Evolutionary conservation across 164 flowering plant genomes (phyloP).

Genomic region (Akebia trifoliata): DNA sequence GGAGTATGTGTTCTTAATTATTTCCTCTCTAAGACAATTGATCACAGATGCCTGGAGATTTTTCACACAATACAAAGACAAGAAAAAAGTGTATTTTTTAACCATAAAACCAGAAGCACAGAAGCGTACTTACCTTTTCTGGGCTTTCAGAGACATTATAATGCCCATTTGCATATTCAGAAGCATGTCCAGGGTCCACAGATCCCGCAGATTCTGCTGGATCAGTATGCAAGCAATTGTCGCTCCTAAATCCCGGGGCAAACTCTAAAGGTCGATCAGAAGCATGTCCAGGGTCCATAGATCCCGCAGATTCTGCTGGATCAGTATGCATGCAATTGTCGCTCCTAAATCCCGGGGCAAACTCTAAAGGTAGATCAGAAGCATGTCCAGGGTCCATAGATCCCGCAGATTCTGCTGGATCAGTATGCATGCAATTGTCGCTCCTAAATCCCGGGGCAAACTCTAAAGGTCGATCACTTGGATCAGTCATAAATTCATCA

Average conservation of each 20-base stretch:
- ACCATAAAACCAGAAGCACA: not conserved
- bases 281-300: too few species aligned
- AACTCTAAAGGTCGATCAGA: conserved; percentile 50
- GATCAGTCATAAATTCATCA: conserved; percentile 30
- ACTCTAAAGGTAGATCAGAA: conserved; percentile 49
- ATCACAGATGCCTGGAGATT: conserved; percentile 79
- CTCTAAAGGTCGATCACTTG: conserved; percentile 59
- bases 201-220: too few species aligned
- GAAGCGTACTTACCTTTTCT: conserved; percentile 57
- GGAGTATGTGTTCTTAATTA: conserved; percentile 70
- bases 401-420: conserved; percentile 37
- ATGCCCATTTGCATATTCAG: conserved; percentile 62
- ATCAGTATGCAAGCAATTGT: too few species aligned
- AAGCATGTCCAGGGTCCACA: conserved; percentile 36
- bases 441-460: conserved; percentile 54
- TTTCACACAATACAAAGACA: conserved; percentile 7
- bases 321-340: conserved; percentile 36
- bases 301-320: too few species aligned
- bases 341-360: conserved; percentile 56
- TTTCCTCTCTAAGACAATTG: conserved; percentile 96
- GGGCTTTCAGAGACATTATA: conserved; percentile 73
- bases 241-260: conserved; percentile 54
- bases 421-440: conserved; percentile 39
- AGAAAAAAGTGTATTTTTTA: not conserved
- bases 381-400: too few species aligned